phyloP scores from a whole-genome alignment of 345 rosid species.

The Garcia nutans region DNA sequence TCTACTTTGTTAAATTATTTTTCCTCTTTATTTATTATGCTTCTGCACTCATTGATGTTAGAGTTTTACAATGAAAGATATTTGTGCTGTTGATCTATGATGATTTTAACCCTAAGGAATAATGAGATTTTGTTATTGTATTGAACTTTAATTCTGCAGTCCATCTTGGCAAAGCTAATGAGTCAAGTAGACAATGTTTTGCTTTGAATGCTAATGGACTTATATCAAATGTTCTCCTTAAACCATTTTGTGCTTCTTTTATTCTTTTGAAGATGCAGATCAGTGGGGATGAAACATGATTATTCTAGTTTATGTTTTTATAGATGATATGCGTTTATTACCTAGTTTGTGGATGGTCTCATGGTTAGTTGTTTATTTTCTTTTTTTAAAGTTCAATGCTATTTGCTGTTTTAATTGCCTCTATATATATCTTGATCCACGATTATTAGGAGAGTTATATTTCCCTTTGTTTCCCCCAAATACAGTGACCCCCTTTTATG shows the following conservation, averaged over 20 bases:
- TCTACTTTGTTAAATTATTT: no score
- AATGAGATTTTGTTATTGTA: not conserved
- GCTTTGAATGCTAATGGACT: constrained; percentile 56
- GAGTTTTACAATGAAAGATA: no score
- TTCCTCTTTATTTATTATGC: no score
- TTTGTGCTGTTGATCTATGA: not conserved
- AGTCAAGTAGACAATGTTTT: constrained; percentile 23
- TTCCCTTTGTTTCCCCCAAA: not conserved
- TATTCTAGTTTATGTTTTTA: not conserved
- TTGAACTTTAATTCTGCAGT: constrained; percentile 3
- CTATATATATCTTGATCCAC: not conserved
- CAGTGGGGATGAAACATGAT: constrained; percentile 30
- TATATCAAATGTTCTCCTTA: constrained; percentile 16
- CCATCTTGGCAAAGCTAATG: constrained; percentile 38
- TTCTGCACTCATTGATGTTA: no score
- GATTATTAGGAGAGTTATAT: not conserved
- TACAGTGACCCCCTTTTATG: no score
- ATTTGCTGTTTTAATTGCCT: not conserved
- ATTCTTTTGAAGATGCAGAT: constrained; percentile 26
- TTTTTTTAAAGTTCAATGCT: no score
- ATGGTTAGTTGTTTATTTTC: no score
- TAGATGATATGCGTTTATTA: not conserved
- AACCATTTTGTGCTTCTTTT: constrained; percentile 6
- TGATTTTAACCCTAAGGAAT: not conserved
- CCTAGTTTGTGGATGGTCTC: not conserved